Evolutionary conservation across 2,329 filamentous ascomycete genomes (phyloP), one percentile per base, ranked within the genome.

Genomic region (Phaeosphaeriaceae sp.): DNA sequence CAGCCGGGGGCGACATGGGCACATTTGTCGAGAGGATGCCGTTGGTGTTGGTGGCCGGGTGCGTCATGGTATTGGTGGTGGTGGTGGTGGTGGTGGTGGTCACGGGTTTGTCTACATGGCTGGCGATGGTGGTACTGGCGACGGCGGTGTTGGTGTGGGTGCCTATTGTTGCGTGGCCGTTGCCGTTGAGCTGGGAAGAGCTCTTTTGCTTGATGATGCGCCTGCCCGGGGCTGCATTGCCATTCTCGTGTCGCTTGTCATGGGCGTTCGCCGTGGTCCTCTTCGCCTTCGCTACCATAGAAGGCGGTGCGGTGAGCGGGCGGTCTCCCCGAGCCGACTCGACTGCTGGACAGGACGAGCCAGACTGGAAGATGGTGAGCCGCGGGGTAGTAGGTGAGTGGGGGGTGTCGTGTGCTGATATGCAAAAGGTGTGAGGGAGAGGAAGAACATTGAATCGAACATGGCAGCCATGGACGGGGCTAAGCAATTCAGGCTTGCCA

Each of bases 191-290:
- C 52, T 74, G 62, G 28, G 73, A 63, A 74, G 78, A 75, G 59
- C 76, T 78, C 62, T 74, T 75, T 67, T 77, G 74, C 66, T 74
- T 76, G 52, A 71, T 64, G 65, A 87, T 78, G 73, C 87, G 86
- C 80, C 87, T 90, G 61, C 87, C 87, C 44, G 88, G 85, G 68
- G 87, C 87, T 81, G 92, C 88, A 74, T 91, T 81, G 70, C 90
- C 91, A 87, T 90, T 92, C 78, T 96, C 92, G 78, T 95, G 88
- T 75, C 88, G 86, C 64, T 75, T 78, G 72, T 78, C 75, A 67
- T 77, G 76, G 71, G 74, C 70, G 69, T 77, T 76, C 68, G 76
- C 70, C 71, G 72, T 73, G 64, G 65, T 71, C 65, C 67, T 71
- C 67, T 75, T 77, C 66, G 66, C 68, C 71, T 76, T 77, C 60